Base-by-base conservation (phyloP, 1,284 basidiomycete species). In the Moesziomyces sp. region DNA sequence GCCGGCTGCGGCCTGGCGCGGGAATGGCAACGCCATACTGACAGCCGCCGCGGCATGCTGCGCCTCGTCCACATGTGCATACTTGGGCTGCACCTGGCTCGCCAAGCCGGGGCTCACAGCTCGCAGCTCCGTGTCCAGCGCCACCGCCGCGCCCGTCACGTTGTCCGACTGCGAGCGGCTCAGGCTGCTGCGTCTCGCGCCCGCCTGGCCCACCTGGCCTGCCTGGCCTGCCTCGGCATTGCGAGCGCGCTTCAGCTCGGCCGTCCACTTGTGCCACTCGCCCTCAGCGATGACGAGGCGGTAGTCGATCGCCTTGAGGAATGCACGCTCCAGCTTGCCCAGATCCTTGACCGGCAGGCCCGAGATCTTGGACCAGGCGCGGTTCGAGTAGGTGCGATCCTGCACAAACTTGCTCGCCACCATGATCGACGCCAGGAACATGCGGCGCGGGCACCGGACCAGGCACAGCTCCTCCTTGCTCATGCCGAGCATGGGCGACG, bases 331-430 rank as follows among this genome's bases (percentile, higher is more conserved):
- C 46, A 86, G 83, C 43, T 69, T 59, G 58, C 85, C 84, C 50
- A 87, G 82, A 59, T 87, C 86, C 43, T 66, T 62, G 28, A 85
- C 78, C 18, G 80, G 71, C 5, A 87, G 71, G 7, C 86, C 86
- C 14, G 84, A 84, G 49, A 87, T 85, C 81, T 93, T 93, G 8
- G 92, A 90, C 94, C 94, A 97, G 19, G 94, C 93, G 28, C 76
- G 58, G 83, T 97, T 96, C 16, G 92, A 93, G 80, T 94, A 97
- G 56, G 92, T 93, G 58, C 92, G 90, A 81, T 97, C 94, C 86
- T 95, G 93, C 61, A 92, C 89, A 84, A 95, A 96, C 83, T 97
- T 97, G 28, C 91, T 91, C 0, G 94, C 93, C 46, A 93, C 87
- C 68, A 97, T 93, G 40, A 97, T 86, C 0, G 92, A 90, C 0